Base-by-base conservation (phyloP, 2,329 filamentous ascomycete species). In the Cladosporium cucumerinum region DNA sequence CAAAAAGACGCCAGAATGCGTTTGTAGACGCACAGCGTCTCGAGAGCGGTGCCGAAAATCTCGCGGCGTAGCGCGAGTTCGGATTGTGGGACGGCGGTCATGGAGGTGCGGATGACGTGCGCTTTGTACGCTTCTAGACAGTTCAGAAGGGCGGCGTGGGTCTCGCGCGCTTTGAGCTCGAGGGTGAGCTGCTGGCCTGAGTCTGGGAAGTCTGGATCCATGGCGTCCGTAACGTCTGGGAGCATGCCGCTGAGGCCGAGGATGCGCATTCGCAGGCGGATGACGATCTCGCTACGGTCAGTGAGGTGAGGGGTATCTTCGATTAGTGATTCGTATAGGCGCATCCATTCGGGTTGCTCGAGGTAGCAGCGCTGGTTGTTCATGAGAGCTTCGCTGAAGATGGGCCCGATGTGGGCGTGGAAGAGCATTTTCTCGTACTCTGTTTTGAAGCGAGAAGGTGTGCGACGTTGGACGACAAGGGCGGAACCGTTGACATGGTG, bases 371-470 rank as follows among this genome's bases (percentile, higher is more conserved):
- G 69, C 8, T 67, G 63, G 32, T 70, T 67, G 3, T 69, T 67
- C 21, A 70, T 54, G 32, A 72, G 60, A n/a, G 66, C 66, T 48
- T 72, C 69, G 2, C 71, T 71, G 26, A 72, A 66, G 18, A 75
- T 73, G 23, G 75, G 70, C 1, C 76, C 76, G 16, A 72, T 71
- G 57, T 78, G 74, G 11, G 71, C 73, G 16, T 76, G 69, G 28
- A 78, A 76, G 5, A 78, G 68, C 1, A 76, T 69, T 63, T 75
- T 76, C 57, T 78, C 77, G 61, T 75, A 78, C 7, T 77, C 74
- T 1, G 74, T 73, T 2, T 67, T 68, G 58, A 77, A 78, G 8
- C 67, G 68, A 8, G 66, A 51, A 2, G 75, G 71, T 3, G 71
- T 73, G 6, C 75, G 73, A 55, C 76, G 67, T 57, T 70, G 68